Conservation (phyloP, 805 yeast species). For the Ogataea pini region DNA sequence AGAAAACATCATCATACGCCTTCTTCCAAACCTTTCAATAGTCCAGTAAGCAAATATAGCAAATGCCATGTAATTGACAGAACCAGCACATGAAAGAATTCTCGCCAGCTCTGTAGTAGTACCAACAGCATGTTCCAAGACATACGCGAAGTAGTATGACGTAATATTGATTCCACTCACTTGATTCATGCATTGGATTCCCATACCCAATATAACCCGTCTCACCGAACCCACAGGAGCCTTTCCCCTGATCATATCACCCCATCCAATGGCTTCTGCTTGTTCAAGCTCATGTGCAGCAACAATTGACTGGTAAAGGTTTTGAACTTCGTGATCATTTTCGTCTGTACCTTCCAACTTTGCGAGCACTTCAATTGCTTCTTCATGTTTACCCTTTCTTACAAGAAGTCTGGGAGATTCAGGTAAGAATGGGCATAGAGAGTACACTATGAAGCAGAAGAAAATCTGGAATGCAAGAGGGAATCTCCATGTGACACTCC, state of each 20-base stretch:
- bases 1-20: slow-evolving; percentile 40
- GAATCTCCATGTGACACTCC: slow-evolving; percentile 35
- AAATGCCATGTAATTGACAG: slow-evolving; percentile 23
- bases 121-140: slow-evolving; percentile 34
- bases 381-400: slow-evolving; percentile 40
- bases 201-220: slow-evolving; percentile 31
- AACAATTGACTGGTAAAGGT: slow-evolving; percentile 25
- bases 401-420: slow-evolving; percentile 46
- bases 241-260: slow-evolving; percentile 25
- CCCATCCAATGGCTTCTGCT: slow-evolving; percentile 26
- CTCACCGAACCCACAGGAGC: slow-evolving; percentile 28
- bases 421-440: slow-evolving; percentile 30
- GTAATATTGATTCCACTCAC: slow-evolving; percentile 41
- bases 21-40: slow-evolving; percentile 44
- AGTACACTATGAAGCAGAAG: slow-evolving; percentile 20
- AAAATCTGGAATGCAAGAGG: slow-evolving; percentile 38
- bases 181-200: slow-evolving; percentile 39
- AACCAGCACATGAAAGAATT: slow-evolving; percentile 37
- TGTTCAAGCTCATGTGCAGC: slow-evolving; percentile 27
- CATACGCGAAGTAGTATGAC: slow-evolving; percentile 17
- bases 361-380: slow-evolving; percentile 44
- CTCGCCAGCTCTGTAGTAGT: slow-evolving; percentile 37
- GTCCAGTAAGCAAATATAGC: slow-evolving; percentile 30
- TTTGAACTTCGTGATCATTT: slow-evolving; percentile 32
- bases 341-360: slow-evolving; percentile 33